These are phyloP conservation scores for Cyclotella baltica DNA, from an alignment of 108 stramenopile species.

Conservation along the genomic window DNA sequence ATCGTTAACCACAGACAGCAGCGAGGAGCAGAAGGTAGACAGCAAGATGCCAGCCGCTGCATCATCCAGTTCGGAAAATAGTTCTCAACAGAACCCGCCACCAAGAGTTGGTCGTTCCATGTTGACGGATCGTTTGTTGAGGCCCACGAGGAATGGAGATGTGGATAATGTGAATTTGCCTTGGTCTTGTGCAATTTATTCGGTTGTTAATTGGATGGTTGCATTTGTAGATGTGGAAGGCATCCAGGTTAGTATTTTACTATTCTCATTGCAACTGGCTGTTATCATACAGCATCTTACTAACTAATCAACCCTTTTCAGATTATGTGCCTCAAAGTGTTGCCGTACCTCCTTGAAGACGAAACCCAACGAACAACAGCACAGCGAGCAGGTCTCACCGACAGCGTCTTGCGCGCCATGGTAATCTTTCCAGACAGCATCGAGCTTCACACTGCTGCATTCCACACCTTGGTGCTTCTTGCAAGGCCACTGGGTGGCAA, in stretches of 20 bases:
- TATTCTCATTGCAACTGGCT: not conserved
- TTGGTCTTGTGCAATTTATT: constrained; percentile 89
- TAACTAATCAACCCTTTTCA: constrained; percentile 13
- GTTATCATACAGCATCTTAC: not conserved
- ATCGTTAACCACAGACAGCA: constrained; percentile 31
- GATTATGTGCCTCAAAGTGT: constrained; percentile 81
- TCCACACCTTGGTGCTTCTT: constrained; percentile 91
- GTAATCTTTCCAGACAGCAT: constrained; percentile 83
- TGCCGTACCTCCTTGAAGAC: constrained; percentile 80
- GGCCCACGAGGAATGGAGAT: constrained; percentile 64
- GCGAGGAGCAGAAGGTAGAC: constrained; percentile 25
- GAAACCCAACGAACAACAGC: constrained; percentile 79
- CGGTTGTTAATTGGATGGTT: constrained; percentile 92
- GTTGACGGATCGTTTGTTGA: constrained; percentile 73
- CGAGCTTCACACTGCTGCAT: constrained; percentile 82
- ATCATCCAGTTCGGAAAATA: constrained; percentile 1
- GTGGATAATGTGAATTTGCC: constrained; percentile 69
- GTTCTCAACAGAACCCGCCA: constrained; percentile 8
- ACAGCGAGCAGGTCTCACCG: constrained; percentile 79
- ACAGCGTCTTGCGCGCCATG: constrained; percentile 85
- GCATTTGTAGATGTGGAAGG: constrained; percentile 87
- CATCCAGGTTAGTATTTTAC: constrained; percentile 57
- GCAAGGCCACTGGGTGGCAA: constrained; percentile 90
- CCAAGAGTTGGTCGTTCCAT: constrained; percentile 67
- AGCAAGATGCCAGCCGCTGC: constrained; percentile 16